Evolutionary conservation across 2,329 filamentous ascomycete species (phyloP), one percentile per base, ranked within the genome.

Genomic region (Basipetospora chlamydospora): DNA sequence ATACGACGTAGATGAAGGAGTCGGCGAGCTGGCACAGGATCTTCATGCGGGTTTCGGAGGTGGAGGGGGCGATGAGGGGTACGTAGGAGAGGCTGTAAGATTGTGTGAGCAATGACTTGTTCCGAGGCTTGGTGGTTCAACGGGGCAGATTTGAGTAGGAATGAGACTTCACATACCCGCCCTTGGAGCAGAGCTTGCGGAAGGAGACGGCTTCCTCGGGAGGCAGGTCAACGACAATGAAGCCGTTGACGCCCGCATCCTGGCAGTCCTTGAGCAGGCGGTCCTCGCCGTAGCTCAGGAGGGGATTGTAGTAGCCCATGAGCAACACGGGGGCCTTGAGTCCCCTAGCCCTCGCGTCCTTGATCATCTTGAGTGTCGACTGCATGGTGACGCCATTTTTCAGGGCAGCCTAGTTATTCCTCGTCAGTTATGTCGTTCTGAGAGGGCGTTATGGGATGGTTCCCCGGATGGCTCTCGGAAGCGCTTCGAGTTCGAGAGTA

Each of bases 221-320:
- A 11, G 90, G 88, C 50, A 98, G 61, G 55, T 98, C 88, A 39
- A 94, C 88, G 53, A 96, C 79, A 50, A 98, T 95, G 61, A 96
- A 96, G 41, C 90, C 88, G 60, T 94, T 95, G 54, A 93, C 76
- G 18, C 87, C 85, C 3, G 84, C 81, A 38, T 75, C 73, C 54
- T 80, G 79, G 56, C 85, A 84, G 57, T 96, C 87, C 48, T 75
- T 70, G 38, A 98, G 66, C 58, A 96, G 76, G 42, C 70, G 73
- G 61, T 94, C 86, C 62, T 98, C 90, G 37, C 90, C 90, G 55
- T 96, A 98, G 50, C 80, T 84, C 42, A 96, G 66, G 42, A 96
- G 68, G 1, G 90, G 90, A 64, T 98, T 98, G 64, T 94, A 98
- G 71, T 98, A 98, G 50, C 90, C 90, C 90, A 98, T 98, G 46